Evolutionary conservation across 352 stramenopile species (phyloP).

Genomic region (Globisporangium solare): DNA sequence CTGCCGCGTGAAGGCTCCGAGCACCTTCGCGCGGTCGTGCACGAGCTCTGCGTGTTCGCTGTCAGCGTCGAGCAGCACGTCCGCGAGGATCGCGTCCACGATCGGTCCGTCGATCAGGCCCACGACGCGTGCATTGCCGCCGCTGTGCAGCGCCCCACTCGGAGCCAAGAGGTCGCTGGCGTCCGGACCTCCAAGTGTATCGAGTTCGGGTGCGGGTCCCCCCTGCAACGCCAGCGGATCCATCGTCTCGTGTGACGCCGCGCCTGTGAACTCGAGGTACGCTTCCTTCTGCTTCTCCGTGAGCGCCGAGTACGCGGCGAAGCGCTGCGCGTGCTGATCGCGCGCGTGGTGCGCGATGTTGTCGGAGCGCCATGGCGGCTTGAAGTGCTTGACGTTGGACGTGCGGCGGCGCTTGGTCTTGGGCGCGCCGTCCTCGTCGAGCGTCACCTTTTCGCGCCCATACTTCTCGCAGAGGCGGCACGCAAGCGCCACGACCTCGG

Average conservation of each 20-base stretch:
- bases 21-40: slow-evolving; percentile 9
- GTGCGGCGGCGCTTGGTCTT: slow-evolving; percentile 12
- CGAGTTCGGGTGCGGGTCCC: too few relatives aligned
- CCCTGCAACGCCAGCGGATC: not conserved
- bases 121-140: slow-evolving; percentile 3
- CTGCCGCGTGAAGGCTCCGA: slow-evolving; percentile 3
- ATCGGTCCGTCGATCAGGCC: slow-evolving; percentile 13
- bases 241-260: not conserved
- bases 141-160: not conserved
- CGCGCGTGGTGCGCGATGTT: slow-evolving; percentile 15
- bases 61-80: slow-evolving; percentile 14
- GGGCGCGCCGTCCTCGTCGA: not conserved
- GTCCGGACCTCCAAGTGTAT: not conserved
- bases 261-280: slow-evolving; percentile 10
- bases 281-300: slow-evolving; percentile 16
- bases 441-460: slow-evolving; percentile 13
- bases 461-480: slow-evolving; percentile 16
- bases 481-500: slow-evolving; percentile 12
- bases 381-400: slow-evolving; percentile 16
- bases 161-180: not conserved
- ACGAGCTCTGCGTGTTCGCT: slow-evolving; percentile 7
- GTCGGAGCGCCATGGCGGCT: slow-evolving; percentile 17
- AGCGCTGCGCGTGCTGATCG: slow-evolving; percentile 12
- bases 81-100: slow-evolving; percentile 10
- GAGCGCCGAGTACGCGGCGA: slow-evolving; percentile 13